A percentile compares a stretch with the other conserved stretches of the same genome.
phyloP scores from a whole-genome alignment of 106 monocot species.

The Dendrobium huoshanense region DNA sequence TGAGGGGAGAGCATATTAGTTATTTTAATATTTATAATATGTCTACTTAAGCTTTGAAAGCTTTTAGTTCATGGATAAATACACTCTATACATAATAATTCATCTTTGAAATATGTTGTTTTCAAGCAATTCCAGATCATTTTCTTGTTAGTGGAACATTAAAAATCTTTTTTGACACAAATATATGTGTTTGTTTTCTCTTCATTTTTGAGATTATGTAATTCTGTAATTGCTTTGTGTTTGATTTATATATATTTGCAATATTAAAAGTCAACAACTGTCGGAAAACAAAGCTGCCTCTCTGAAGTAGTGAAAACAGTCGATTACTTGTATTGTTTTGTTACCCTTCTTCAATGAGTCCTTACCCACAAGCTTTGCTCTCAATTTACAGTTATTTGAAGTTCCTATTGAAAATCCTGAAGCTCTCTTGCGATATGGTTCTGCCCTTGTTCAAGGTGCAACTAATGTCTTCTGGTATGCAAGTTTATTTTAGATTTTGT shows the following conservation, averaged over 20 bases:
- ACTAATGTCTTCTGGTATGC: conserved; percentile 94
- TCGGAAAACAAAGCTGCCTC: neutral
- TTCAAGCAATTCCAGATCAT: neutral
- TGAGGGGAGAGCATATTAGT: neutral
- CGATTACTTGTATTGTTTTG: neutral
- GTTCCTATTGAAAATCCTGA: conserved; percentile 63
- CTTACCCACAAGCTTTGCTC: neutral
- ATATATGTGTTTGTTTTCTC: neutral
- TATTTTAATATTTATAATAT: neutral
- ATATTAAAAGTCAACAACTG: neutral
- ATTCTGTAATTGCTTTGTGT: neutral
- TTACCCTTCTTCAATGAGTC: neutral
- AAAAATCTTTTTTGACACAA: neutral
- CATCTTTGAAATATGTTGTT: neutral
- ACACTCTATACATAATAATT: neutral
- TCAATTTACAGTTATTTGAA: conserved; percentile 71
- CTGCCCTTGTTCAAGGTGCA: conserved; percentile 98
- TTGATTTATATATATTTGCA: neutral
- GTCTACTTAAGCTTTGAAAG: neutral
- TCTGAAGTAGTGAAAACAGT: neutral
- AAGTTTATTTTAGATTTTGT: neutral
- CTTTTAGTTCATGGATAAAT: neutral
- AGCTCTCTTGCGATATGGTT: conserved; percentile 67
- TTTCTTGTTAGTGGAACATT: neutral
- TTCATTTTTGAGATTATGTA: neutral